Base-by-base conservation (phyloP, 306 rosid species). In the Medicago lupulina region DNA sequence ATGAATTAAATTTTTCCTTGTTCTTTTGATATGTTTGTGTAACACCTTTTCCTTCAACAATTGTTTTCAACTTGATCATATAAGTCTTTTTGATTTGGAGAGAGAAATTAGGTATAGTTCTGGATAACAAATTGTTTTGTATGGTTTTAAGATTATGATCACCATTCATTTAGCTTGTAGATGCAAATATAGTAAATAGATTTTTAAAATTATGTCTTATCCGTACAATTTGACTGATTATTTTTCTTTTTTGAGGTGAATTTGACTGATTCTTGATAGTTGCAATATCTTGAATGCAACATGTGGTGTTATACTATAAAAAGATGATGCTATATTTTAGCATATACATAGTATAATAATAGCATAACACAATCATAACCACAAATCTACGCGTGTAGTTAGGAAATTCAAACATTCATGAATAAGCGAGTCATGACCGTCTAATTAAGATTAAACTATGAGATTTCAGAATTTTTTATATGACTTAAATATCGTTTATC, bases 111-210 rank as follows among this genome's bases (percentile, higher is more conserved):
- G 11, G 18, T 36, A 21, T 31, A 39, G 58, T 44, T 47, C 69
- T 72, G 34, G 19, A 46, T 40, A 47, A 58, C 5, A 13, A 15
- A 16, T 39, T 59, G 53, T 55, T 58, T 25, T 76, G 31, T 53
- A 73, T 61, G 66, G 80, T 54, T 54, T 38, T 21, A 58, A 38
- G 66, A 68, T 39, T 25, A 77, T 67, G 43, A 51, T n/a, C 67
- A 1, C 25, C 78, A 28, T 78, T 63, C 43, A 46, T 71, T 71
- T 60, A 67, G 69, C 60, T 51, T 54, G 63, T 34, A 17, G 40
- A 73, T 60, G 71, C 67, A 70, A 69, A 84, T 55, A 54, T 77
- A 81, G 85, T 49, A 81, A 77, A 55, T 49, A 65, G 9, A 19
- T 4, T 38, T 10, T 60, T 64, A 54, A 9, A 14, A 64, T 70